Conservation (phyloP, 1,284 basidiomycete species). For the Cutaneotrichosporon daszewskae region DNA sequence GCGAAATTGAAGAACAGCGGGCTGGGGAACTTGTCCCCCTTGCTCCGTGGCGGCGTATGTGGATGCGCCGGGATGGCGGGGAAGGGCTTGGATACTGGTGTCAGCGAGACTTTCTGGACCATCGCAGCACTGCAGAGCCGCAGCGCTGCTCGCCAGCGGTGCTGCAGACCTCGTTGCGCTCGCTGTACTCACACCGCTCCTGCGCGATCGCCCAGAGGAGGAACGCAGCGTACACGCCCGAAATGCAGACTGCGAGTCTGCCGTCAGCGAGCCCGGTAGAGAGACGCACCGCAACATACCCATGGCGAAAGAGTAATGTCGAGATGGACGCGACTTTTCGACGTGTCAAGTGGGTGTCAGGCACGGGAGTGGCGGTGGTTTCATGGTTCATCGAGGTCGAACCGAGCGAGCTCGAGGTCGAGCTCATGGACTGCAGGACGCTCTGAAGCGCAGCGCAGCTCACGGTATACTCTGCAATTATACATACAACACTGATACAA, state of each 20-base stretch:
- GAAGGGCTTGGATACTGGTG: slow-evolving; percentile 2
- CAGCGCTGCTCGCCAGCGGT: background rate
- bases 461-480: too few relatives aligned
- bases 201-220: slow-evolving; percentile 84
- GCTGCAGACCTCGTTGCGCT: background rate
- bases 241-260: slow-evolving; percentile 43
- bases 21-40: slow-evolving; percentile 65
- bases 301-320: background rate
- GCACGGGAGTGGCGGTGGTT: too few relatives aligned
- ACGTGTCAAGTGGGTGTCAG: slow-evolving; percentile 1
- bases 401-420: too few relatives aligned
- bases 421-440: too few relatives aligned
- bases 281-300: background rate
- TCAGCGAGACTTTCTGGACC: background rate
- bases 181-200: slow-evolving; percentile 70
- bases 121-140: background rate
- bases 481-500: background rate
- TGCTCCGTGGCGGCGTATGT: background rate
- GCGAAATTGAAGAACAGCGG: slow-evolving; percentile 80
- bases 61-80: background rate
- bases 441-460: too few relatives aligned
- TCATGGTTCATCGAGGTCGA: too few relatives aligned
- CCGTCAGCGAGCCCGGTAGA: background rate
- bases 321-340: background rate
- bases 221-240: slow-evolving; percentile 48